Conservation (phyloP, 75 land plant genomes). For the Sequoia sempervirens region DNA sequence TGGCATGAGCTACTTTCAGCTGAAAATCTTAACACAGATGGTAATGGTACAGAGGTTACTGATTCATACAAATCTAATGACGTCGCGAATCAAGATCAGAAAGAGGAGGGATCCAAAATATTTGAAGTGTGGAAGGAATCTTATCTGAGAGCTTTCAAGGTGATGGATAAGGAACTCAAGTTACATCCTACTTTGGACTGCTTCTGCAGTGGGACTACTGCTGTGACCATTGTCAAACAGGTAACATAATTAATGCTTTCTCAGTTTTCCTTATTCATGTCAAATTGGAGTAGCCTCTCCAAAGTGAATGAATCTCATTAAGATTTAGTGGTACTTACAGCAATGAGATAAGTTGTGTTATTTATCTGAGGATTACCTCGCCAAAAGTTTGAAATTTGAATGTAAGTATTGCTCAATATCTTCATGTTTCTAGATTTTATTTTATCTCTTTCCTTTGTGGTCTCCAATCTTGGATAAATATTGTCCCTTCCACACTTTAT, state of each 20-base stretch:
- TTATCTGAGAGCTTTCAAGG: constrained; percentile 42
- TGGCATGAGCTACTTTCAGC: constrained; percentile 17
- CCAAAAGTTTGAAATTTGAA: background rate
- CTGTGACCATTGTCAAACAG: constrained; percentile 59
- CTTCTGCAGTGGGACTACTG: constrained; percentile 68
- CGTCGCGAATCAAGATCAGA: background rate
- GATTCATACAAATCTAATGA: background rate
- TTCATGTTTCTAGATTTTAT: background rate
- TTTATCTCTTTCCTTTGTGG: background rate
- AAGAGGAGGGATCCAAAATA: background rate
- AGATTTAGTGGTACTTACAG: background rate
- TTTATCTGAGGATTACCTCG: background rate
- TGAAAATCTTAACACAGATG: background rate
- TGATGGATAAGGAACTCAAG: constrained; percentile 72
- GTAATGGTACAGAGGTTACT: background rate
- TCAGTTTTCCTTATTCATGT: background rate
- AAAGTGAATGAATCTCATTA: background rate
- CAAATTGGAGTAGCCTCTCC: background rate
- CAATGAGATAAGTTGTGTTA: background rate
- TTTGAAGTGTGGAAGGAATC: constrained; percentile 53
- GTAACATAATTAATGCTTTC: constrained; percentile 18
- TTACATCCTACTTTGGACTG: constrained; percentile 41
- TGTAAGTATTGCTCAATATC: background rate
- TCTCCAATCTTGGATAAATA: background rate
- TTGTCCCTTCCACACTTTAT: background rate